Conservation (phyloP, 768 basidiomycete species). For the Kondoa subrosea region DNA sequence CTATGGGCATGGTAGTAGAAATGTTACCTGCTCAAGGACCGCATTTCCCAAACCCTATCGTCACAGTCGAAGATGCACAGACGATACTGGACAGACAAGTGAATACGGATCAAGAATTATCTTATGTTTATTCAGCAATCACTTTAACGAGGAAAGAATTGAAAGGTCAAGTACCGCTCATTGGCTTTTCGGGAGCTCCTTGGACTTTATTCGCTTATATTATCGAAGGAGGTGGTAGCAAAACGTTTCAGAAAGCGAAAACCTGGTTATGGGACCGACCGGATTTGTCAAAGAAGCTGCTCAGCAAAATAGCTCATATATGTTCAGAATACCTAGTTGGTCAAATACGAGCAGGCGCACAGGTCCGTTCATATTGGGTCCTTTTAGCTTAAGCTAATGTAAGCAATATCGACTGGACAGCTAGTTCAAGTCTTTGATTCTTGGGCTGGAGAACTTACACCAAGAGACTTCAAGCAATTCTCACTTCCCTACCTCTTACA, state of each 20-base stretch:
- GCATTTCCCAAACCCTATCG: slow-evolving; percentile 67
- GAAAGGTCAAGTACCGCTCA: slow-evolving; percentile 77
- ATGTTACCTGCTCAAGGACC: slow-evolving; percentile 76
- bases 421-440: slow-evolving; percentile 95
- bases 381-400: not conserved
- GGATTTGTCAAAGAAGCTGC: slow-evolving; percentile 57
- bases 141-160: slow-evolving; percentile 63
- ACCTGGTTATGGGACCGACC: slow-evolving; percentile 88
- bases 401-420: slow-evolving; percentile 35
- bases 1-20: slow-evolving; percentile 76
- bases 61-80: slow-evolving; percentile 56
- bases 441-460: slow-evolving; percentile 81
- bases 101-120: slow-evolving; percentile 56
- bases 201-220: slow-evolving; percentile 98
- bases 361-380: slow-evolving; percentile 42
- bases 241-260: slow-evolving; percentile 78
- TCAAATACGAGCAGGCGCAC: slow-evolving; percentile 86
- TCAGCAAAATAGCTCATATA: slow-evolving; percentile 66
- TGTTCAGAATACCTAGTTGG: slow-evolving; percentile 80
- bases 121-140: slow-evolving; percentile 85
- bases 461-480: slow-evolving; percentile 66
- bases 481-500: slow-evolving; percentile 60
- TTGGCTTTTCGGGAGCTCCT: slow-evolving; percentile 92
- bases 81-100: slow-evolving; percentile 51
- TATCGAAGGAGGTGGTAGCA: slow-evolving; percentile 89